Evolutionary conservation across 306 rosid species (phyloP), one percentile per base, ranked within the genome.

Genomic region (Quillaja saponaria): DNA sequence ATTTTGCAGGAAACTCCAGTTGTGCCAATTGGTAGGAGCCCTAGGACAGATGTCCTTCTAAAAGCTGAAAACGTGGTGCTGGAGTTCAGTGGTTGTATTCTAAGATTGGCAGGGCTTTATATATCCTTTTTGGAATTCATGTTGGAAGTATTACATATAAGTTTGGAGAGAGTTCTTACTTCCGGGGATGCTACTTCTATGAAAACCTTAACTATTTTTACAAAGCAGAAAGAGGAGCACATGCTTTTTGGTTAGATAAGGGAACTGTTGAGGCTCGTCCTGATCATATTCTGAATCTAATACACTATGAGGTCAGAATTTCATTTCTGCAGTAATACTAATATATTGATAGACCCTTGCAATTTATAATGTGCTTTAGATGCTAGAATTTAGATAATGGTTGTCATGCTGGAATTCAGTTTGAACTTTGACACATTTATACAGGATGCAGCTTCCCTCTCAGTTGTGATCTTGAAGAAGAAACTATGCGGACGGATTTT

Each of bases 391-490:
- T n/a, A n/a, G n/a, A n/a, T 31, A 13, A 25, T 25, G 4, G 31
- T 25, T 25, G 31, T 25, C 4, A 25, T 25, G 4, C 4, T 25
- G 31, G 31, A 25, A 4, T 25, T 25, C 4, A 25, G 31, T 25
- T 25, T 25, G 31, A 25, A 25, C 31, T 25, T 25, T 25, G 31
- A 25, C 31, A 25, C 31, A 25, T 25, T 25, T 25, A 25, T 25
- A 47, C 86, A 92, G 99, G 99, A 92, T 78, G 99, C 96, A 18
- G 96, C 96, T 70, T 81, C 91, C 57, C 84, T 92, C 34, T 74
- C 90, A 0, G 64, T 89, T 71, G 82, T 91, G 58, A 89, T 92
- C 72, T 77, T 92, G 75, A 83, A 84, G 82, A 89, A 89, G 79
- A 77, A 72, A 66, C 67, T 79, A 16, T 71, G 80, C 37, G 79